These are phyloP conservation scores for Schrenkiella parvula DNA, from an alignment of 345 rosid genomes.

Conservation along the genomic window DNA sequence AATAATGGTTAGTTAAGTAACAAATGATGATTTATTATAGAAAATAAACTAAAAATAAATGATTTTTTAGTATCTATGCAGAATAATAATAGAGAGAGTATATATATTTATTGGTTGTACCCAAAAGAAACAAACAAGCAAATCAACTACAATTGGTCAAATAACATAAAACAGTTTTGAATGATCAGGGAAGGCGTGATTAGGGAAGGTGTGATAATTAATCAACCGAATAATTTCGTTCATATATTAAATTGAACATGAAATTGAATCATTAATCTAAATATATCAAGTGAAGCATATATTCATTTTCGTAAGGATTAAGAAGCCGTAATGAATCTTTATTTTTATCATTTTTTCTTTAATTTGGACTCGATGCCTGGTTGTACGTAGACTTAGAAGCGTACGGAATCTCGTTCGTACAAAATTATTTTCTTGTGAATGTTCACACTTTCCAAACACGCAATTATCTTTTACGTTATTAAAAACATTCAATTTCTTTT, in stretches of 20 bases:
- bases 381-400: conserved; percentile 20
- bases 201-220: background rate
- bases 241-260: background rate
- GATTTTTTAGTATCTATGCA: too few relatives aligned
- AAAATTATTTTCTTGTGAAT: background rate
- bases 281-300: conserved; percentile 14
- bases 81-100: too few relatives aligned
- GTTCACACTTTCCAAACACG: conserved; percentile 14
- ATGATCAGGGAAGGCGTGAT: conserved; percentile 19
- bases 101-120: background rate
- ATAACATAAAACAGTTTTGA: conserved; percentile 20
- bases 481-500: conserved; percentile 20
- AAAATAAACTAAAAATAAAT: too few relatives aligned
- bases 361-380: conserved; percentile 5
- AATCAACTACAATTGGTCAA: conserved; percentile 15
- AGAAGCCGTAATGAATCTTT: background rate
- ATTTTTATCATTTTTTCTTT: too few relatives aligned
- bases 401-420: conserved; percentile 31
- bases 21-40: too few relatives aligned
- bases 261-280: conserved; percentile 1
- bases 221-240: background rate
- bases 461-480: conserved; percentile 3
- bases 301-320: conserved; percentile 4
- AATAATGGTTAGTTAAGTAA: too few relatives aligned
- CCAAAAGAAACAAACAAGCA: background rate